Conservation (phyloP, 2,329 filamentous ascomycete species). For the Sclerotinia subarctica region DNA sequence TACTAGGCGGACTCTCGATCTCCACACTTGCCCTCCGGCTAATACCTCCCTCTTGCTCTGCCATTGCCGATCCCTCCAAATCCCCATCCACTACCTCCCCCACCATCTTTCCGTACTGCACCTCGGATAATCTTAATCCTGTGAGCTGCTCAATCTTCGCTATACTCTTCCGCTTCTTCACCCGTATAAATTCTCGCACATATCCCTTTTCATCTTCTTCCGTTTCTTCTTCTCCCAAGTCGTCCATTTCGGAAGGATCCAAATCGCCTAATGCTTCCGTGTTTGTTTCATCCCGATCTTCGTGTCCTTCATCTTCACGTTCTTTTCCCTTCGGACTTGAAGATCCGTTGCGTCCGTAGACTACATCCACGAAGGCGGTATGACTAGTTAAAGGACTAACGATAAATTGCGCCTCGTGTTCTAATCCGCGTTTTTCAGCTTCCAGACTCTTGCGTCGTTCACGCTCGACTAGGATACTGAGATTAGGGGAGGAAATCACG, state of each 20-base stretch:
- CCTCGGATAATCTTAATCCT: slow-evolving; percentile 16
- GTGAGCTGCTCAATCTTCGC: slow-evolving; percentile 21
- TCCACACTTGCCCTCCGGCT: slow-evolving; percentile 2
- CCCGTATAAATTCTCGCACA: slow-evolving; percentile 16
- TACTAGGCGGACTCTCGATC: slow-evolving; percentile 18
- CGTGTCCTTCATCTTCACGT: neutral
- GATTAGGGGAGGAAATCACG: neutral
- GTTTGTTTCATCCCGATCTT: neutral
- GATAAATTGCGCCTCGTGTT: slow-evolving; percentile 16
- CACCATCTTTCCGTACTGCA: slow-evolving; percentile 20
- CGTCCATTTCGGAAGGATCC: neutral
- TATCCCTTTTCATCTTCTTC: slow-evolving; percentile 13
- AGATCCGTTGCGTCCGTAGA: neutral
- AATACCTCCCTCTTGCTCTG: neutral
- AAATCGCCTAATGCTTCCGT: neutral
- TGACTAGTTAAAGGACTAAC: slow-evolving; percentile 10
- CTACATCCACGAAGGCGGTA: neutral
- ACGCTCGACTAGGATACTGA: neutral
- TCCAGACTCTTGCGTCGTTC: slow-evolving; percentile 16
- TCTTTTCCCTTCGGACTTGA: neutral
- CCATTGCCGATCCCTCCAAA: neutral
- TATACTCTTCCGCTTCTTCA: slow-evolving; percentile 19
- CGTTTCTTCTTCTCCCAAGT: slow-evolving; percentile 13
- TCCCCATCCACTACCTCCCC: slow-evolving; percentile 10
- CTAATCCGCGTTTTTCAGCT: slow-evolving; percentile 13